phyloP scores from a whole-genome alignment of 192 early-diverging fungal species.

The Chytriomyces sp. region DNA sequence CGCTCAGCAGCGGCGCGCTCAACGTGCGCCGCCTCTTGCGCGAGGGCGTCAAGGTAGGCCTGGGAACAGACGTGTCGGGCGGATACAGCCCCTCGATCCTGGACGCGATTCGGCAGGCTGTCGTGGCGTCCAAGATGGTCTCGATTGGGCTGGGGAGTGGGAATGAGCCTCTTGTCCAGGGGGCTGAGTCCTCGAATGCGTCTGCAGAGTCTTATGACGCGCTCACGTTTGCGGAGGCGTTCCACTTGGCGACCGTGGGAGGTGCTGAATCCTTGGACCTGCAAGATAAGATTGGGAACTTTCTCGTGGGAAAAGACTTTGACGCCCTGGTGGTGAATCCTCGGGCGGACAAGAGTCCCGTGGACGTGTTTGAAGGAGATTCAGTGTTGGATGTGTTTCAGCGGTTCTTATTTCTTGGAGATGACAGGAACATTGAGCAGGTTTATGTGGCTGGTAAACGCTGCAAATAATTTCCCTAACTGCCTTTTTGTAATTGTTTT shows the following conservation, averaged over 20 bases:
- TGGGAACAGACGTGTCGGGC: constrained; percentile 93
- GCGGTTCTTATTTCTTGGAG: constrained; percentile 87
- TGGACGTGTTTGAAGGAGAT: constrained; percentile 24
- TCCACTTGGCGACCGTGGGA: constrained; percentile 90
- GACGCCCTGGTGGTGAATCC: constrained; percentile 82
- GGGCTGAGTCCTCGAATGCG: constrained; percentile 11
- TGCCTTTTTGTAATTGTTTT: too few species aligned
- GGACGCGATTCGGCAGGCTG: constrained; percentile 82
- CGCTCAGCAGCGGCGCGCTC: constrained; percentile 76
- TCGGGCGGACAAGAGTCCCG: background rate
- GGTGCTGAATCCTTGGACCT: constrained; percentile 82
- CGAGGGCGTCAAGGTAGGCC: constrained; percentile 79
- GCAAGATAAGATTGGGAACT: constrained; percentile 76
- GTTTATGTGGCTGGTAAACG: constrained; percentile 79
- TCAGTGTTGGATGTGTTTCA: constrained; percentile 69
- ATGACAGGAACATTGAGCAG: constrained; percentile 78
- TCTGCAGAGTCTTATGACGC: constrained; percentile 38
- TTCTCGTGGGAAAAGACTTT: constrained; percentile 84
- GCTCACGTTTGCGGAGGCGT: constrained; percentile 68
- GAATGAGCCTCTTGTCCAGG: background rate
- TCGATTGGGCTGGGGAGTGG: constrained; percentile 39
- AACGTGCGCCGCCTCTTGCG: constrained; percentile 76
- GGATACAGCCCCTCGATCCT: constrained; percentile 85
- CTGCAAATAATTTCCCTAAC: background rate
- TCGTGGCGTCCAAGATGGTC: constrained; percentile 72